A percentile compares a stretch with the other conserved stretches of the same genome.
These are phyloP conservation scores for Ramaria sp. DNA, from an alignment of 768 basidiomycete species.

Conservation along the genomic window DNA sequence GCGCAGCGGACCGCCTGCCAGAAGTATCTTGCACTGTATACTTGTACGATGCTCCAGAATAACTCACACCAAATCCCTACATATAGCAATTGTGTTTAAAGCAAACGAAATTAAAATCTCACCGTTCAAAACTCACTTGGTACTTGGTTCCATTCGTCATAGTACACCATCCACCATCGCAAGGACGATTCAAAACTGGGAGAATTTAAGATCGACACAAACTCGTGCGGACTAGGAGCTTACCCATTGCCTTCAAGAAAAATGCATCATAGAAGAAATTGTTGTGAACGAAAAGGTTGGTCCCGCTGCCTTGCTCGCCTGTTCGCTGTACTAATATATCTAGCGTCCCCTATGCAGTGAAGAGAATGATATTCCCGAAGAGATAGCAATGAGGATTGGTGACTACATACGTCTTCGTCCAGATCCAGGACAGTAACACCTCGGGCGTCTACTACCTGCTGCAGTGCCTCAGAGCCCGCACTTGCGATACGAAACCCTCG, in stretches of 20 bases:
- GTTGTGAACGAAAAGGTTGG: conserved; percentile 80
- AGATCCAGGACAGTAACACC: conserved; percentile 78
- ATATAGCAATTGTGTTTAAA: background rate
- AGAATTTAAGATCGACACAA: background rate
- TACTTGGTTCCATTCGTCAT: conserved; percentile 38
- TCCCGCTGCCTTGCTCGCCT: conserved; percentile 52
- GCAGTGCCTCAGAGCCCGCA: conserved; percentile 52
- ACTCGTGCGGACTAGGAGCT: conserved; percentile 15
- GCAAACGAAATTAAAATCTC: background rate
- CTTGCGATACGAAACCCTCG: conserved; percentile 53
- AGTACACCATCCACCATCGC: conserved; percentile 71
- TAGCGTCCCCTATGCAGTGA: conserved; percentile 55
- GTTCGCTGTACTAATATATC: conserved; percentile 89
- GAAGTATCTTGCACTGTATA: conserved; percentile 92
- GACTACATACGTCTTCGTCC: conserved; percentile 79
- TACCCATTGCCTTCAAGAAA: conserved; percentile 94
- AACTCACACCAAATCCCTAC: conserved; percentile 89
- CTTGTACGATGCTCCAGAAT: conserved; percentile 92
- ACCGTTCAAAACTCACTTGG: background rate
- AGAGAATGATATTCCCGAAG: background rate
- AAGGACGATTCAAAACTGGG: conserved; percentile 87
- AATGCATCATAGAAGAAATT: conserved; percentile 98
- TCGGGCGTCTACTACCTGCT: conserved; percentile 65
- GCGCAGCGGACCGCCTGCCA: conserved; percentile 80
- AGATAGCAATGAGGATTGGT: background rate